Evolutionary conservation across 371 early-diverging fungal species (phyloP).

Genomic region (Lichtheimia ornata): DNA sequence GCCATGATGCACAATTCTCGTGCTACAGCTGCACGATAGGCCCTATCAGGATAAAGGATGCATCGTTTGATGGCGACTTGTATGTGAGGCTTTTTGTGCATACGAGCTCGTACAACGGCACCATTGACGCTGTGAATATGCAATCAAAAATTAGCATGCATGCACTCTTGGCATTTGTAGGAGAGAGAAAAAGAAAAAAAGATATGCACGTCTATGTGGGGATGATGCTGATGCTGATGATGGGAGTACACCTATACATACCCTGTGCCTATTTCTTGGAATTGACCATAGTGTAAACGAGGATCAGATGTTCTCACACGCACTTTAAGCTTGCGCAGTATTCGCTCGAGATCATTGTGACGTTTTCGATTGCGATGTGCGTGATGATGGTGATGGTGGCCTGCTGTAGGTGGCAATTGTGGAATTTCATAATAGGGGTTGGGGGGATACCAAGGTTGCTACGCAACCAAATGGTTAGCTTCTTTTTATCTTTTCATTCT

Average conservation of each 20-base stretch:
- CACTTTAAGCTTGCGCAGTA: slow-evolving; percentile 36
- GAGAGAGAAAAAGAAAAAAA: neutral
- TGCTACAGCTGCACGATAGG: slow-evolving; percentile 46
- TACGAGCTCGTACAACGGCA: slow-evolving; percentile 43
- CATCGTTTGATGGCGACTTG: slow-evolving; percentile 52
- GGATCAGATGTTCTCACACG: slow-evolving; percentile 38
- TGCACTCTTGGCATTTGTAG: neutral
- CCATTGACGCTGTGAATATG: slow-evolving; percentile 43
- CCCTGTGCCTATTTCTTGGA: slow-evolving; percentile 56
- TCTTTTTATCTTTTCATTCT: neutral
- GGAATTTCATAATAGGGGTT: slow-evolving; percentile 42
- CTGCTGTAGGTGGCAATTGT: slow-evolving; percentile 32
- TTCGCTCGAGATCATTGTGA: slow-evolving; percentile 42
- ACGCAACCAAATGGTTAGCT: neutral
- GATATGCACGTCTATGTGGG: neutral
- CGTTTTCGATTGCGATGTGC: slow-evolving; percentile 21
- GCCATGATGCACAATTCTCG: slow-evolving; percentile 51
- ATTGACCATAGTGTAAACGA: slow-evolving; percentile 36
- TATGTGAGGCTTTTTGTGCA: slow-evolving; percentile 29
- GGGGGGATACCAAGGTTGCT: slow-evolving; percentile 54
- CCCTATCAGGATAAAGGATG: slow-evolving; percentile 41
- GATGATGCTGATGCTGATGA: no score
- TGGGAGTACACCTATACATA: slow-evolving; percentile 7
- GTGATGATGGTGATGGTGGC: slow-evolving; percentile 28
- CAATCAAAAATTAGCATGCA: slow-evolving; percentile 5